Percentiles rank a stretch among this genome's conserved stretches.
phyloP scores from a whole-genome alignment of 176 grass and related monocot genomes.

The Stipa capillata region DNA sequence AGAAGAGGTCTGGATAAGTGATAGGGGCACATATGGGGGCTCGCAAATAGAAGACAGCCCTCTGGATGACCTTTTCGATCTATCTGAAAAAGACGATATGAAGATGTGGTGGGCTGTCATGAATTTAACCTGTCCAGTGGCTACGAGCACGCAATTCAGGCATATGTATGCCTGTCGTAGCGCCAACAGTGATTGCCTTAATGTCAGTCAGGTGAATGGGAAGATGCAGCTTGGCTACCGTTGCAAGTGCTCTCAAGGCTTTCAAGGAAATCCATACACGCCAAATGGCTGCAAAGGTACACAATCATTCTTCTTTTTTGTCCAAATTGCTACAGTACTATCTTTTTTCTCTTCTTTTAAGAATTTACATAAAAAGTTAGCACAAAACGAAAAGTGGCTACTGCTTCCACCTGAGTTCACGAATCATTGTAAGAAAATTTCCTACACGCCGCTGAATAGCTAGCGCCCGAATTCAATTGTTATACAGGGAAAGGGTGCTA shows the following conservation, averaged over 20 bases:
- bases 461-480: too few relatives aligned
- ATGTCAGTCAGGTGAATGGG: not conserved
- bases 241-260: conserved; percentile 27
- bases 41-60: fast-evolving
- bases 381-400: too few relatives aligned
- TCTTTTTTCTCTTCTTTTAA: too few relatives aligned
- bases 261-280: conserved; percentile 36
- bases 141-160: not conserved
- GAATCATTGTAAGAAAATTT: too few relatives aligned
- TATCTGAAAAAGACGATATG: not conserved
- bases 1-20: not conserved
- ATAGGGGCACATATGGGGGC: fast-evolving
- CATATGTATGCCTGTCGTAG: not conserved
- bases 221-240: not conserved
- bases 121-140: not conserved
- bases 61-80: not conserved
- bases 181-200: not conserved
- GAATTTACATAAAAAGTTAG: too few relatives aligned
- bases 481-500: too few relatives aligned
- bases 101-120: not conserved
- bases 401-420: too few relatives aligned
- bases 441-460: too few relatives aligned
- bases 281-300: conserved; percentile 21
- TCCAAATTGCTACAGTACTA: too few relatives aligned
- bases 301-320: not conserved